Percentiles rank a stretch among this genome's conserved stretches.
These are phyloP conservation scores for Helianthus tuberosus DNA, from an alignment of 129 eudicot species.

Conservation along the genomic window DNA sequence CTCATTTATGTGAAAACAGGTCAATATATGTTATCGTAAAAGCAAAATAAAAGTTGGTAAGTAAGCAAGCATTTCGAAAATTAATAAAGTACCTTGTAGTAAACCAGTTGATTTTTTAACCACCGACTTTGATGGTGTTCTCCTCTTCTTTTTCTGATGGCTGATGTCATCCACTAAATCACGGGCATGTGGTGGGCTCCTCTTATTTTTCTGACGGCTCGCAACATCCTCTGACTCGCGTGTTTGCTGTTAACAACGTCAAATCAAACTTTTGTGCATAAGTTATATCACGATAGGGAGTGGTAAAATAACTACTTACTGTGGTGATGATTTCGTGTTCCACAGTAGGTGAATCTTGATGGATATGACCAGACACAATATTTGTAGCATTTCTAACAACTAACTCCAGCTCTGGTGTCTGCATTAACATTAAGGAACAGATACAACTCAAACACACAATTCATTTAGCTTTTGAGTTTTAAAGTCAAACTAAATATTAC, in stretches of 20 bases:
- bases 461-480: neutral
- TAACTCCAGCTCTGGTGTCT: constrained; percentile 13
- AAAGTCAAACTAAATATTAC: too few relatives aligned
- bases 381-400: neutral
- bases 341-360: neutral
- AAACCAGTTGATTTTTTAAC: neutral
- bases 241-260: too few relatives aligned
- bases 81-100: constrained; percentile 2
- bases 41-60: too few relatives aligned
- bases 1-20: too few relatives aligned
- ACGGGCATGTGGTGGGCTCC: too few relatives aligned
- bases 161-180: too few relatives aligned
- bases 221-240: neutral
- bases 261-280: neutral
- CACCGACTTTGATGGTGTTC: constrained; percentile 1
- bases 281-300: too few relatives aligned
- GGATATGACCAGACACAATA: neutral
- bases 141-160: constrained; percentile 1
- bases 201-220: neutral
- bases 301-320: neutral
- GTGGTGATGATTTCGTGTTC: neutral
- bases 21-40: too few relatives aligned
- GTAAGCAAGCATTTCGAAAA: neutral
- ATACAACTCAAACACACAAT: neutral
- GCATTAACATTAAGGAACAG: neutral